Conservation (phyloP, 495 filamentous ascomycete species). For the Aspergillus incahuasiensis region DNA sequence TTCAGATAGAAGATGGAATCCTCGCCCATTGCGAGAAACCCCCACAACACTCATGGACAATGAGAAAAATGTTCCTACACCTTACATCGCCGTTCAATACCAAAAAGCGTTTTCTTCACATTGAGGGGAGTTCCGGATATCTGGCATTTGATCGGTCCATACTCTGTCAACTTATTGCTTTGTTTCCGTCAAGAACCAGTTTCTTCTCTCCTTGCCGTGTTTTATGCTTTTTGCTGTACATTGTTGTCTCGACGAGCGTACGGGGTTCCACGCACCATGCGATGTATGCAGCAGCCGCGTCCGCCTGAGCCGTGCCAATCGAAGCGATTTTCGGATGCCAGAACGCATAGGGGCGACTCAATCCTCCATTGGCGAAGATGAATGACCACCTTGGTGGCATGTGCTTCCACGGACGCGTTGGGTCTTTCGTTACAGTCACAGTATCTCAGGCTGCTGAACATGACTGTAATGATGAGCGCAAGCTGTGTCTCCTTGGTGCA, state of each 20-base stretch:
- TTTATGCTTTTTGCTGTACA: slow-evolving; percentile 18
- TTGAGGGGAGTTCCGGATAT: slow-evolving; percentile 80
- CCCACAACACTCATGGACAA: slow-evolving; percentile 41
- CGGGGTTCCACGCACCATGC: slow-evolving; percentile 9
- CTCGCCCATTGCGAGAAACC: slow-evolving; percentile 31
- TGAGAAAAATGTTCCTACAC: slow-evolving; percentile 18
- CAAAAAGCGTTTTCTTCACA: slow-evolving; percentile 32
- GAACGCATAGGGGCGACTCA: background rate
- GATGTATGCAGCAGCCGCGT: slow-evolving; percentile 22
- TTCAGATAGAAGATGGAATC: slow-evolving; percentile 74
- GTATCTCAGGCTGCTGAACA: background rate
- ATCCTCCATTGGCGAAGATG: slow-evolving; percentile 16
- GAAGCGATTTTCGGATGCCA: slow-evolving; percentile 16
- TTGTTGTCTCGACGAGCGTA: slow-evolving; percentile 13
- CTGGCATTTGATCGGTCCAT: slow-evolving; percentile 56
- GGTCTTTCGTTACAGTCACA: background rate
- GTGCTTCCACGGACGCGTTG: slow-evolving; percentile 10
- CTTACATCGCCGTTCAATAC: slow-evolving; percentile 15
- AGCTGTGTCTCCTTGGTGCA: slow-evolving; percentile 3
- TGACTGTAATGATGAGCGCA: background rate
- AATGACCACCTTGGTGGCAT: slow-evolving; percentile 12
- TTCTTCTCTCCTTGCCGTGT: slow-evolving; percentile 20
- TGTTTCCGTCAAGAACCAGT: slow-evolving; percentile 24
- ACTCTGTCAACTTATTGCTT: slow-evolving; percentile 34
- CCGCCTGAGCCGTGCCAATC: slow-evolving; percentile 18